A percentile compares a stretch with the other conserved stretches of the same genome.
These are phyloP conservation scores for Aspergillus bertholletiae DNA, from an alignment of 495 filamentous ascomycete species.

Conservation along the genomic window DNA sequence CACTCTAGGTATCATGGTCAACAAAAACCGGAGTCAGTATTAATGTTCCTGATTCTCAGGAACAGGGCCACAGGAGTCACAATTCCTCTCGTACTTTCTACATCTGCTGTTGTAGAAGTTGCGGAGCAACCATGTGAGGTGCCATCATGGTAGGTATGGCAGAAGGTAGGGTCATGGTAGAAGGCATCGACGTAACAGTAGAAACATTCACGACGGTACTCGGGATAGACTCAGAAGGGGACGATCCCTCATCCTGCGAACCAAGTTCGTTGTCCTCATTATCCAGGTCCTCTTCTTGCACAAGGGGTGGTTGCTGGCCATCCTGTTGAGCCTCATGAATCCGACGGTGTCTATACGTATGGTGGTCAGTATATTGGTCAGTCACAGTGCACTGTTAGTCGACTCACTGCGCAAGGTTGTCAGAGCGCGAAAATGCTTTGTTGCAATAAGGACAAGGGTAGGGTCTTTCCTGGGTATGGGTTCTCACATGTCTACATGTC, in stretches of 20 bases:
- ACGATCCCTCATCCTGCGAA: conserved; percentile 71
- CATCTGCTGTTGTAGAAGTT: conserved; percentile 46
- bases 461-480: conserved; percentile 97
- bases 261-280: conserved; percentile 69
- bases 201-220: conserved; percentile 32
- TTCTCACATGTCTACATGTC: conserved; percentile 85
- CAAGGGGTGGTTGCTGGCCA: conserved; percentile 50
- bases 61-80: not conserved
- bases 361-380: not conserved
- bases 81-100: conserved; percentile 18
- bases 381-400: conserved; percentile 6
- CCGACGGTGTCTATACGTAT: conserved; percentile 71
- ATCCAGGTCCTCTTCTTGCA: conserved; percentile 74
- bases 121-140: conserved; percentile 44
- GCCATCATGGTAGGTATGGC: conserved; percentile 31
- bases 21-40: not conserved
- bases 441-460: conserved; percentile 96
- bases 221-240: conserved; percentile 39
- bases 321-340: conserved; percentile 84
- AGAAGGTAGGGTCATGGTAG: conserved; percentile 35
- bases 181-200: conserved; percentile 37
- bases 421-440: conserved; percentile 96
- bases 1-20: not conserved
- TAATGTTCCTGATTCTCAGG: not conserved
- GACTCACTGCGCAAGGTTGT: conserved; percentile 96